Conservation (phyloP, 768 basidiomycete species). For the Panaeolus cyanescens region DNA sequence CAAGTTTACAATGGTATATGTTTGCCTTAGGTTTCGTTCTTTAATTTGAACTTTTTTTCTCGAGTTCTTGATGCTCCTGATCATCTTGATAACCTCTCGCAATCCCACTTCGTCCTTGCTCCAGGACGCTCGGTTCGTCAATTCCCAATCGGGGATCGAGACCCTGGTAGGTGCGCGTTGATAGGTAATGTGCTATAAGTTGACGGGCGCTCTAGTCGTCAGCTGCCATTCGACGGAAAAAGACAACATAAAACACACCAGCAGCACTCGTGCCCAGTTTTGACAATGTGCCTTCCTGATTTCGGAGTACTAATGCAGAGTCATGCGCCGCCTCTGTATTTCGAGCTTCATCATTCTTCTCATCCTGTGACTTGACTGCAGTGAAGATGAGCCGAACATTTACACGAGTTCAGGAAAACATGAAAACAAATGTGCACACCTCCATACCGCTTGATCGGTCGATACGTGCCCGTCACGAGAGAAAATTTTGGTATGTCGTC, state of each 20-base stretch:
- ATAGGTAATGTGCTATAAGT: conserved; percentile 36
- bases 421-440: conserved; percentile 14
- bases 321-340: background rate
- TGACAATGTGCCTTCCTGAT: conserved; percentile 2
- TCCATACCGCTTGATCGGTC: conserved; percentile 73
- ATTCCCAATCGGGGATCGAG: conserved; percentile 77
- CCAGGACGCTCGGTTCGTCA: conserved; percentile 78
- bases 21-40: background rate
- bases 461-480: conserved; percentile 81
- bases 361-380: background rate
- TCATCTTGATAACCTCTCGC: conserved; percentile 83
- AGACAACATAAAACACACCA: background rate
- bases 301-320: conserved; percentile 12
- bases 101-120: conserved; percentile 89
- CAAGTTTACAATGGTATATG: background rate
- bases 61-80: conserved; percentile 19
- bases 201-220: background rate
- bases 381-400: background rate
- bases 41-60: background rate
- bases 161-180: conserved; percentile 75
- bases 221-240: background rate
- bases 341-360: background rate
- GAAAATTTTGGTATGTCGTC: conserved; percentile 82
- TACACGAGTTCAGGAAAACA: background rate
- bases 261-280: conserved; percentile 7